Evolutionary conservation across 345 rosid genomes (phyloP).

Genomic region (Salix exigua): DNA sequence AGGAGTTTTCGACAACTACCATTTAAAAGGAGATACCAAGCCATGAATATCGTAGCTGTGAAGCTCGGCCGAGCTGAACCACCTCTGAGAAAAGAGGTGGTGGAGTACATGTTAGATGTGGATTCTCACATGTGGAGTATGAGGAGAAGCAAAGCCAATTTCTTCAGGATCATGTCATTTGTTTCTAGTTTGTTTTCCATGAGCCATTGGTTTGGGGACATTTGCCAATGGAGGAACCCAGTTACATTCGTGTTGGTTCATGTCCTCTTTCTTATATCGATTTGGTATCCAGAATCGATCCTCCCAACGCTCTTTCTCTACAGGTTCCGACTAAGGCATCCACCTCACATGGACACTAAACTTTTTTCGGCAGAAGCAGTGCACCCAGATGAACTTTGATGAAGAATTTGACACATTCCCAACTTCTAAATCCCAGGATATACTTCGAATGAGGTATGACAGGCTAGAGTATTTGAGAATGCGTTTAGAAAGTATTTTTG

Average conservation of each 20-base stretch:
- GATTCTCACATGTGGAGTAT: constrained; percentile 88
- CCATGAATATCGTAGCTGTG: constrained; percentile 68
- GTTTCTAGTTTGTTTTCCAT: constrained; percentile 45
- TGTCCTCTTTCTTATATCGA: constrained; percentile 53
- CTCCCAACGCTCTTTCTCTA: constrained; percentile 68
- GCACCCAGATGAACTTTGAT: constrained; percentile 70
- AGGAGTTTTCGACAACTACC: constrained; percentile 72
- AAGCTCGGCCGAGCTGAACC: constrained; percentile 86
- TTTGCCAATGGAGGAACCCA: constrained; percentile 70
- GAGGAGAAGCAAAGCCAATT: constrained; percentile 90
- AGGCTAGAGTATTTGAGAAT: constrained; percentile 21
- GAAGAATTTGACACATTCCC: constrained; percentile 88
- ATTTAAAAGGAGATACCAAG: constrained; percentile 67
- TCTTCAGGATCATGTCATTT: constrained; percentile 71
- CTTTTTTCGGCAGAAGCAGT: not conserved
- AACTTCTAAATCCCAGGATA: constrained; percentile 47
- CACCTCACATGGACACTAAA: not conserved
- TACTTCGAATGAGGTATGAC: constrained; percentile 70
- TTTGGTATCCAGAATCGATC: constrained; percentile 71
- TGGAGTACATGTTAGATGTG: constrained; percentile 83
- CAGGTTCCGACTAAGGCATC: constrained; percentile 33
- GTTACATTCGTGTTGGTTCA: constrained; percentile 62
- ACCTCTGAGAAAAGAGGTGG: constrained; percentile 74
- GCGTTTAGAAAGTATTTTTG: no score
- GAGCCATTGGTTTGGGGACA: constrained; percentile 54